Percentiles rank a stretch among this genome's conserved stretches.
phyloP scores from a whole-genome alignment of 208 protist species.

The Novymonas esmeraldas region DNA sequence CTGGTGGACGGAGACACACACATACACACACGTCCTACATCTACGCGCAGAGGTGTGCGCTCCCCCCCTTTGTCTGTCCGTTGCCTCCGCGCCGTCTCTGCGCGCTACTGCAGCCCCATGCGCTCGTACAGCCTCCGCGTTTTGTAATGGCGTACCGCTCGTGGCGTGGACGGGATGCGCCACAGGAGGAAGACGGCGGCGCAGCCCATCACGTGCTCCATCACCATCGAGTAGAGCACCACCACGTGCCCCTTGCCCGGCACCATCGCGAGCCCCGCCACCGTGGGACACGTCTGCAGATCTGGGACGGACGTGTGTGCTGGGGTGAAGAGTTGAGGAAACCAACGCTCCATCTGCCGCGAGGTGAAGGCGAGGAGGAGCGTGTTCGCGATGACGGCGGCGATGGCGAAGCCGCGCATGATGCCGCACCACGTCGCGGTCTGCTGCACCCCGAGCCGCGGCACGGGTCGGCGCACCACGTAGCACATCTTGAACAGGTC shows the following conservation, averaged over 20 bases:
- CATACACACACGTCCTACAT: too few species aligned
- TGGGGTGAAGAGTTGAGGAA: constrained; percentile 24
- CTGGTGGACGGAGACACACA: background rate
- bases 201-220: constrained; percentile 51
- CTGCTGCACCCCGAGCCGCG: constrained; percentile 45
- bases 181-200: constrained; percentile 48
- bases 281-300: background rate
- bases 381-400: constrained; percentile 60
- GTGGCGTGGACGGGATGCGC: constrained; percentile 46
- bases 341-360: constrained; percentile 34
- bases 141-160: constrained; percentile 37
- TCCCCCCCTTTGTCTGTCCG: background rate
- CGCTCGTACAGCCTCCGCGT: constrained; percentile 25
- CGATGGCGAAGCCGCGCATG: constrained; percentile 42
- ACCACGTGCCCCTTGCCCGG: constrained; percentile 16
- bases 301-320: background rate
- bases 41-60: background rate
- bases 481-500: constrained; percentile 75
- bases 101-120: background rate
- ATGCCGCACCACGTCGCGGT: constrained; percentile 49
- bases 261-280: constrained; percentile 15
- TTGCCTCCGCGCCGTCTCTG: background rate
- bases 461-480: constrained; percentile 51
- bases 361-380: constrained; percentile 52
- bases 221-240: constrained; percentile 30